Evolutionary conservation across 768 basidiomycete genomes (phyloP).

Genomic region (Termitomyces sp.): DNA sequence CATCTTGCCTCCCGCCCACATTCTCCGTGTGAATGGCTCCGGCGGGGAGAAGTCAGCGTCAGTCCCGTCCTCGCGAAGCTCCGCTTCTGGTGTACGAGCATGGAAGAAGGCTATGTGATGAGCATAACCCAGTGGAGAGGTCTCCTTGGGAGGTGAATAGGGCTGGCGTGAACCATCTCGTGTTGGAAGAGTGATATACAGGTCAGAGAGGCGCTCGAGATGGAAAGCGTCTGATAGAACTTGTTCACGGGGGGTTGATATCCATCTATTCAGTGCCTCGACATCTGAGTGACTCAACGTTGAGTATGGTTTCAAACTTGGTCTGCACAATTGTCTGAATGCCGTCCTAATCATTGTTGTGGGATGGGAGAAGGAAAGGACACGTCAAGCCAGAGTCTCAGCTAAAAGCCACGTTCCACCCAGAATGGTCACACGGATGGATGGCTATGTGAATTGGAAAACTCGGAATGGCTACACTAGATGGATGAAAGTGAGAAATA

Average conservation of each 20-base stretch:
- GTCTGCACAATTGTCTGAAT: conserved; percentile 6
- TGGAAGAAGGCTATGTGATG: conserved; percentile 79
- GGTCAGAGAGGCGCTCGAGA: conserved; percentile 56
- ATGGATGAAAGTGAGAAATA: background rate
- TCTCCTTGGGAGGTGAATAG: conserved; percentile 37
- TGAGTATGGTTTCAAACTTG: conserved; percentile 10
- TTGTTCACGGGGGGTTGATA: conserved; percentile 42
- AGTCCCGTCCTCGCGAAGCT: conserved; percentile 66
- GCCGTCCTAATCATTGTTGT: conserved; percentile 13
- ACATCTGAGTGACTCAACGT: conserved; percentile 10
- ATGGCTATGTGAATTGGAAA: conserved; percentile 1
- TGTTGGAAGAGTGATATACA: conserved; percentile 70
- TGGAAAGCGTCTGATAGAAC: conserved; percentile 46
- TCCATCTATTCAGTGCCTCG: conserved; percentile 51
- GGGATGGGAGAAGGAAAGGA: conserved; percentile 1
- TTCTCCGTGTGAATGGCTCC: conserved; percentile 68
- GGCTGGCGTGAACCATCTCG: conserved; percentile 53
- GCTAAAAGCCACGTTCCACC: too few species aligned
- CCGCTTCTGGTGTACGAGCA: conserved; percentile 51
- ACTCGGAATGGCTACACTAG: conserved; percentile 1
- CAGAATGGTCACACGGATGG: background rate
- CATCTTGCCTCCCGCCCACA: conserved; percentile 79
- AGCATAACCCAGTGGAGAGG: conserved; percentile 49
- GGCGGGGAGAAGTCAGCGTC: conserved; percentile 72
- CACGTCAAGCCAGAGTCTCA: background rate